These are phyloP conservation scores for Rhododendron ovatum DNA, from an alignment of 148 eudicot species.

Conservation along the genomic window DNA sequence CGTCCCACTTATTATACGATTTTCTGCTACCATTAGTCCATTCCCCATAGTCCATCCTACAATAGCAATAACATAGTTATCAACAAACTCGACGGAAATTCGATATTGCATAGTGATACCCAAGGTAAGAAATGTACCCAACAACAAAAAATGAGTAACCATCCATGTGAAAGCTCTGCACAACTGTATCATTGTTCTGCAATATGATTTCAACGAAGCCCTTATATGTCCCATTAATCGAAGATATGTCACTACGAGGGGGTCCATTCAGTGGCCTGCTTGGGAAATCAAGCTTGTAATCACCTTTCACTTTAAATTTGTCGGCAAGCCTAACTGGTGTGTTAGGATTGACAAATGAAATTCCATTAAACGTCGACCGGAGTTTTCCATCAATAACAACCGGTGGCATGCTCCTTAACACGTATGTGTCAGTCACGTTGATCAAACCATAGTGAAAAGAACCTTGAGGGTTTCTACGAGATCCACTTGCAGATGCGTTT, in stretches of 20 bases:
- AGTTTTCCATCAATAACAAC: slow-evolving; percentile 55
- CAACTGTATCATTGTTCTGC: slow-evolving; percentile 87
- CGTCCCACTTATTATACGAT: slow-evolving; percentile 86
- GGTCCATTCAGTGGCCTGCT: slow-evolving; percentile 48
- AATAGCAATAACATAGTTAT: neutral
- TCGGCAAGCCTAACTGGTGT: slow-evolving; percentile 93
- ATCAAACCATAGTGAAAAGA: slow-evolving; percentile 88
- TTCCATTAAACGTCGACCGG: slow-evolving; percentile 71
- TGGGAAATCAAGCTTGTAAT: slow-evolving; percentile 81
- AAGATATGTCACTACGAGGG: slow-evolving; percentile 49
- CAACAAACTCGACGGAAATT: neutral
- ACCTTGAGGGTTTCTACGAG: slow-evolving; percentile 97
- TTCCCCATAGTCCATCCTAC: slow-evolving; percentile 84
- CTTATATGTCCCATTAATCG: slow-evolving; percentile 77
- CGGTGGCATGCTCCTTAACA: slow-evolving; percentile 66
- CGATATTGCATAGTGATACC: neutral
- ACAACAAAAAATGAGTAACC: slow-evolving; percentile 92
- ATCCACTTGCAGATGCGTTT: slow-evolving; percentile 85
- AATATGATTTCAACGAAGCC: slow-evolving; percentile 76
- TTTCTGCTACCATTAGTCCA: slow-evolving; percentile 72
- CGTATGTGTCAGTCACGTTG: slow-evolving; percentile 62
- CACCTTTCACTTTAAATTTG: slow-evolving; percentile 54
- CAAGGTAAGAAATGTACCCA: slow-evolving; percentile 45
- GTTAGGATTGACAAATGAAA: slow-evolving; percentile 74
- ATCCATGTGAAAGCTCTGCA: slow-evolving; percentile 88